Base-by-base conservation (phyloP, 2,329 filamentous ascomycete genomes). In the Didymella pinodella region DNA sequence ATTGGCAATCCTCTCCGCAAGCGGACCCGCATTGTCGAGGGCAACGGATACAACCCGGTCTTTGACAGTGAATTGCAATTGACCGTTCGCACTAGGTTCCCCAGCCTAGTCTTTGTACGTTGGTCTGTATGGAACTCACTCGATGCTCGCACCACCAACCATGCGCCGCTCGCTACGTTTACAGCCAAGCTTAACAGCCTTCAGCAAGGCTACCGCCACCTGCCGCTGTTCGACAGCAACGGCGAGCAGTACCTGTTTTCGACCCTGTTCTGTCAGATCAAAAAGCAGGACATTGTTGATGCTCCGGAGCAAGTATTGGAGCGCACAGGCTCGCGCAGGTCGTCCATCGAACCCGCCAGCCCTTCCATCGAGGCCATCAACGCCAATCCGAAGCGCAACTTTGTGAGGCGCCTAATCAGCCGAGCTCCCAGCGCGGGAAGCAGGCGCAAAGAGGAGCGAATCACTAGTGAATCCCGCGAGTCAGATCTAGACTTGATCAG, bases 231-330 rank as follows among this genome's bases (percentile, higher is more conserved):
- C 76, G 93, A 98, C 78, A 85, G 88, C 55, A 91, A 92, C 63
- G 95, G 93, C 61, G 93, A 97, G 69, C 92, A 93, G 69, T 98
- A 96, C 75, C 84, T 97, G 43, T 97, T 97, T 79, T 97, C 95
- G 2, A 96, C 93, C 11, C 83, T 99, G 16, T 97, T 98, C 77
- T 97, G 93, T 81, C 89, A 89, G 71, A 91, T 98, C 79, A 88
- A 88, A 66, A 90, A 87, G 65, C 81, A 85, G 60, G 80, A 83
- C 6, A 77, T 81, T 22, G 68, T 83, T 26, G 75, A 81, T 32
- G 77, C 82, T 14, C 67, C 69, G 25, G 68, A 75, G 54, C 57
- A 65, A 48, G 55, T 63, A 7, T 45, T 65, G 14, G 62, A 66
- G 29, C 62, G 62, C 38, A 61, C 55, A 43, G 59, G 66, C 34